phyloP scores from a whole-genome alignment of 139 green algal species.

The Edaphochlamys debaryana region DNA sequence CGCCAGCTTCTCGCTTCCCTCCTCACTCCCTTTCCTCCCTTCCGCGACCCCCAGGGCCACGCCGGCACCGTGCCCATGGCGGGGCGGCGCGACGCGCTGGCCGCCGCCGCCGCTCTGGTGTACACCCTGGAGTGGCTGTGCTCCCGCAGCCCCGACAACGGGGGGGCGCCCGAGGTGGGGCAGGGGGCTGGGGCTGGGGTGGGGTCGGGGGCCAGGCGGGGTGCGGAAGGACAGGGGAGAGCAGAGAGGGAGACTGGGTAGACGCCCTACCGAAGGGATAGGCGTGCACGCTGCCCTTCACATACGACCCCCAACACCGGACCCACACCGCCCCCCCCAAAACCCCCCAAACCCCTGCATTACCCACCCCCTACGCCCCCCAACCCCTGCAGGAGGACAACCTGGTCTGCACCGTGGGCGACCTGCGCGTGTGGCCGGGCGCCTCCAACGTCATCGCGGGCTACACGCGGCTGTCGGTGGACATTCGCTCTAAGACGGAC shows the following conservation, averaged over 20 bases:
- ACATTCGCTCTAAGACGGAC: slow-evolving; percentile 68
- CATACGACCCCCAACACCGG: too few species aligned
- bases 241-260: neutral
- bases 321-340: too few species aligned
- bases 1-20: too few species aligned
- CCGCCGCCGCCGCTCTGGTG: slow-evolving; percentile 78
- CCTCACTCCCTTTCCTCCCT: neutral
- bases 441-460: slow-evolving; percentile 92
- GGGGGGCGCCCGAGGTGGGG: slow-evolving; percentile 13
- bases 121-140: slow-evolving; percentile 75
- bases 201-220: neutral
- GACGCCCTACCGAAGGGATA: too few species aligned
- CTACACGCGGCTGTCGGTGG: slow-evolving; percentile 70
- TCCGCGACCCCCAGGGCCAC: slow-evolving; percentile 72
- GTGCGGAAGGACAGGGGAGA: neutral
- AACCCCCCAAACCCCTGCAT: too few species aligned
- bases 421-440: slow-evolving; percentile 79
- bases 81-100: slow-evolving; percentile 77
- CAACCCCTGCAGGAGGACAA: slow-evolving; percentile 50
- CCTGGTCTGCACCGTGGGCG: slow-evolving; percentile 94
- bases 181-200: neutral
- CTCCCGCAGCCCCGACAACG: neutral
- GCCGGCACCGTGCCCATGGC: slow-evolving; percentile 94
- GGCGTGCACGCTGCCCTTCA: too few species aligned
- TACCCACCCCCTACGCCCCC: too few species aligned